A percentile compares a stretch with the other conserved stretches of the same genome.
Evolutionary conservation across 2,329 filamentous ascomycete species (phyloP).

Genomic region (Cercospora sp.): DNA sequence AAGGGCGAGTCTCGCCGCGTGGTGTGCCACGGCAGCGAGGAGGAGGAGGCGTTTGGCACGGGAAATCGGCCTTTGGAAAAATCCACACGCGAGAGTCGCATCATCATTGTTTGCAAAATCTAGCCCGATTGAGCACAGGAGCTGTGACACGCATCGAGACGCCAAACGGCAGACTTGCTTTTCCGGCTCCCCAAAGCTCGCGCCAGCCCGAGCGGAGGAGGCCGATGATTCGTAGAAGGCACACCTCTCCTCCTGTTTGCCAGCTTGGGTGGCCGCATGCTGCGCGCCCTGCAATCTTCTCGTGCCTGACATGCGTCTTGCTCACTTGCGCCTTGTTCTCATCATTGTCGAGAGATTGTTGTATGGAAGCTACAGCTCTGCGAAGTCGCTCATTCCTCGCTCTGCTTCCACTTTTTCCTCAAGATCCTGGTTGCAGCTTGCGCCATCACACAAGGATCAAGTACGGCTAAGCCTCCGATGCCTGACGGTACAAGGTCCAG

Average conservation of each 20-base stretch:
- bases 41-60: slow-evolving; percentile 5
- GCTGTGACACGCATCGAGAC: background rate
- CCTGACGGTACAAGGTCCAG: background rate
- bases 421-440: background rate
- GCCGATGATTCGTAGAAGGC: background rate
- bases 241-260: background rate
- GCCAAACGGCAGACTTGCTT: background rate
- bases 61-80: slow-evolving; percentile 3
- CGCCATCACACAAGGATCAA: background rate
- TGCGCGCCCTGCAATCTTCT: slow-evolving; percentile 1
- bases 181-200: slow-evolving; percentile 4
- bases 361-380: background rate
- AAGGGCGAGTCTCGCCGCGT: background rate
- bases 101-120: slow-evolving; percentile 6
- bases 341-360: background rate
- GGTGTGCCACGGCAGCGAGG: background rate
- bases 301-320: background rate
- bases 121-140: background rate
- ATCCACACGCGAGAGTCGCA: background rate
- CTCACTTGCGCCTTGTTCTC: background rate
- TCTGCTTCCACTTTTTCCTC: background rate
- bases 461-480: background rate
- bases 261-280: background rate
- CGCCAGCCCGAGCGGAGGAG: slow-evolving; percentile 1
- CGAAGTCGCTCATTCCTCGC: background rate